A percentile compares a stretch with the other conserved stretches of the same genome.
phyloP scores from a whole-genome alignment of 768 basidiomycete genomes.

The Suillus plorans region DNA sequence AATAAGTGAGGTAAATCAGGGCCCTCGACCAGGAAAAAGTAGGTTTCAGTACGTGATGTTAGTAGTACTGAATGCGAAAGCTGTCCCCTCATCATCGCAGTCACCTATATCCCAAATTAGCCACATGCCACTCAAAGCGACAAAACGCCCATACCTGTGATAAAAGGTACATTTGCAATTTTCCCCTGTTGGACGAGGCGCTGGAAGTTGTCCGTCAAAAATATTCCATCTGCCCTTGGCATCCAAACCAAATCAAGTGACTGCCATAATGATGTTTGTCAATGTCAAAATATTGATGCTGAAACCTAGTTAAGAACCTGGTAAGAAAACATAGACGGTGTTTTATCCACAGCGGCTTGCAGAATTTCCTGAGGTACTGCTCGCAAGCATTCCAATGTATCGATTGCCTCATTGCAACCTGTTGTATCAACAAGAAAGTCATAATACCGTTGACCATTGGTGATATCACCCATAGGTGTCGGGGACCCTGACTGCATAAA shows the following conservation, averaged over 20 bases:
- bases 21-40: background rate
- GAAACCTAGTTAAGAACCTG: conserved; percentile 27
- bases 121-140: background rate
- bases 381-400: conserved; percentile 31
- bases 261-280: background rate
- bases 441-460: conserved; percentile 11
- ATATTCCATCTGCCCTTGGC: background rate
- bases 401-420: conserved; percentile 20
- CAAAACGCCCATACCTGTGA: background rate
- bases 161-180: background rate
- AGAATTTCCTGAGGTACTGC: conserved; percentile 31
- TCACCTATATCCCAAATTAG: background rate
- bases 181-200: background rate
- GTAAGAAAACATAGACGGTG: conserved; percentile 39
- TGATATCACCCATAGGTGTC: conserved; percentile 17
- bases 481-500: conserved; percentile 44
- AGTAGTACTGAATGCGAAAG: background rate
- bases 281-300: background rate
- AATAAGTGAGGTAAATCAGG: background rate
- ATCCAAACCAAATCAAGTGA: background rate
- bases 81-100: background rate
- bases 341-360: conserved; percentile 38
- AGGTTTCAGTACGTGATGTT: background rate
- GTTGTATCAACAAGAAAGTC: conserved; percentile 24
- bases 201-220: background rate